Conservation (phyloP, 768 basidiomycete genomes). For the Auricularia auricula-judae region DNA sequence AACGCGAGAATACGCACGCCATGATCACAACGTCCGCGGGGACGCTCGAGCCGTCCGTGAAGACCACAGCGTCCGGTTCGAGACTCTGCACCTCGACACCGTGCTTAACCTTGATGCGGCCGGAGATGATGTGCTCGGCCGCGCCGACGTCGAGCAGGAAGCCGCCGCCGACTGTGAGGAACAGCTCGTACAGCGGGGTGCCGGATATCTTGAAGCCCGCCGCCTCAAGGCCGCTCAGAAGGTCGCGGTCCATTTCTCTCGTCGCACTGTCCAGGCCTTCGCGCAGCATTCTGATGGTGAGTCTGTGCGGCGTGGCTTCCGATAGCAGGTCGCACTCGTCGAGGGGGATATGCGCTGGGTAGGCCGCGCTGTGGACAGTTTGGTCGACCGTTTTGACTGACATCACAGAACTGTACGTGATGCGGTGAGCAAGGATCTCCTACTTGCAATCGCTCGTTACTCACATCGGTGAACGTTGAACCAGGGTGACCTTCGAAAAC, state of each 20-base stretch:
- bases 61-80: conserved; percentile 1
- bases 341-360: too few species aligned
- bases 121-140: conserved; percentile 11
- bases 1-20: not conserved
- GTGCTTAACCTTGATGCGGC: conserved; percentile 12
- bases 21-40: conserved; percentile 8
- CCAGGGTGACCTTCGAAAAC: conserved; percentile 2
- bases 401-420: not conserved
- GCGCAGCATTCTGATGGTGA: not conserved
- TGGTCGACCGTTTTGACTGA: conserved; percentile 16
- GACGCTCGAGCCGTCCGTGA: conserved; percentile 8
- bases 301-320: not conserved
- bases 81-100: conserved; percentile 10
- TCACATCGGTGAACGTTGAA: conserved; percentile 3
- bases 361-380: conserved; percentile 8
- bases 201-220: not conserved
- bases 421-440: not conserved
- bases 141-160: conserved; percentile 8
- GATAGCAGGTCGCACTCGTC: too few species aligned
- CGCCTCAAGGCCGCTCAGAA: not conserved
- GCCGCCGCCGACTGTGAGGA: not conserved
- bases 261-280: too few species aligned
- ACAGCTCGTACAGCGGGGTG: not conserved
- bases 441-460: not conserved
- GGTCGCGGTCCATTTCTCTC: too few species aligned